Evolutionary conservation across 2,329 filamentous ascomycete genomes (phyloP), one percentile per base, ranked within the genome.

Genomic region (Lachnellula subtilissima): DNA sequence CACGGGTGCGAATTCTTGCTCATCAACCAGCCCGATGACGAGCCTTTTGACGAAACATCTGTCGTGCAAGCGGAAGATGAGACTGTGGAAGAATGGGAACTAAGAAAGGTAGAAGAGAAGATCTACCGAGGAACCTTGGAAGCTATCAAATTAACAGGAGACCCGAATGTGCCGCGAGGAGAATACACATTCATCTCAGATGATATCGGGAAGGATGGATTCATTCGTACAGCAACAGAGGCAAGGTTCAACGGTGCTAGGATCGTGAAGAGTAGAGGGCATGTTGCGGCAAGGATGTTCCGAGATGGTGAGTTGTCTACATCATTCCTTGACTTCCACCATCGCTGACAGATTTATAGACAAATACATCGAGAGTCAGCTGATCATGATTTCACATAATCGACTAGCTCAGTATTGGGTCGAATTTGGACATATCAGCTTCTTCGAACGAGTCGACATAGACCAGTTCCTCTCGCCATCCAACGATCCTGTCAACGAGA

Each of bases 1-100:
- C 92, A 97, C 65, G 91, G 92, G 0, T 92, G 88, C 70, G 93
- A 97, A 71, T 96, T 97, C 54, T 68, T 97, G 4, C 76, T 95
- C 12, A 76, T 97, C 47, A 77, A 91, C 63, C 94, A 99, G 67
- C 84, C 85, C 0, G 85, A 87, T 50, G 76, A 80, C 17, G 61
- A 59, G 25, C 61, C 62, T 32, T 66, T 67, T 53, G 70, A 73
- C 22, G 72, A 76, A 45, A 66, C 74, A 4, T 72, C 72, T 1
- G 67, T 82, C 2, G 61, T 71, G 5, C 74, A 73, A 47, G 53
- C 61, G 8, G 67, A 72, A 0, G 65, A 64, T 12, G 80, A 86
- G 63, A 73, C 73, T 5, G 71, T 76, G 15, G 71, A 73, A 9
- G 73, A 72, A n/a, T 82, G 76, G 69, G 66, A 76, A 36, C 64